Base-by-base conservation (phyloP, 441 rosid genomes). In the Eruca vesicaria region DNA sequence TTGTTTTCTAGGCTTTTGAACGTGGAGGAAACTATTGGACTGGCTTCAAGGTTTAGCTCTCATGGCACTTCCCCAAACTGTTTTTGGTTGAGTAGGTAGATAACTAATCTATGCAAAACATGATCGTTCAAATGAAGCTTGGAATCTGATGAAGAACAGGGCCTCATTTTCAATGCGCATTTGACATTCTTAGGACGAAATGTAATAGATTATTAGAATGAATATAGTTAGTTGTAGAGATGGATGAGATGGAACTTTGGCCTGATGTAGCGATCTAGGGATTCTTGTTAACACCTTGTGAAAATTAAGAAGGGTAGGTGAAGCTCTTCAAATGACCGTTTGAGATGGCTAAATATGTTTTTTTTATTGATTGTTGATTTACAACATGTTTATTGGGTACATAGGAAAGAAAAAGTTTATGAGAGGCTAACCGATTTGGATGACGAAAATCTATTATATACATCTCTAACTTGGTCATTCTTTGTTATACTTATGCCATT, bases 201-300 rank as follows among this genome's bases (percentile, higher is more conserved):
- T 3, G 76, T 79, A 20, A 76, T 92, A n/a, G 57, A 58, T 83
- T 69, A 38, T 81, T 64, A 84, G 77, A 79, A 87, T 92, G 94
- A 86, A 86, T 79, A 80, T n/a, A 38, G 19, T 33, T 92, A 16
- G 64, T 82, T 76, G 69, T 7, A 16, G 82, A 81, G 82, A 92
- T 94, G 98, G 84, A 84, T 70, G 92, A 84, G 71, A 45, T 67
- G 66, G 66, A 68, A 19, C 78, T 90, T 57, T 66, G 75, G 58
- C 93, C 97, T 14, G 41, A 80, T 77, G 81, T 81, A 14, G 83
- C 84, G 14, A 92, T 97, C 86, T 82, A 32, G 96, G 91, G 74
- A 81, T 89, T 71, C 83, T 86, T 23, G 83, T 90, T 20, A 90
- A 92, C 53, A 69, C 80, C 16, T 16, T 89, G 66, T 92, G 97